phyloP scores from a whole-genome alignment of 148 eudicot species.

The Rhododendron williamsianum region DNA sequence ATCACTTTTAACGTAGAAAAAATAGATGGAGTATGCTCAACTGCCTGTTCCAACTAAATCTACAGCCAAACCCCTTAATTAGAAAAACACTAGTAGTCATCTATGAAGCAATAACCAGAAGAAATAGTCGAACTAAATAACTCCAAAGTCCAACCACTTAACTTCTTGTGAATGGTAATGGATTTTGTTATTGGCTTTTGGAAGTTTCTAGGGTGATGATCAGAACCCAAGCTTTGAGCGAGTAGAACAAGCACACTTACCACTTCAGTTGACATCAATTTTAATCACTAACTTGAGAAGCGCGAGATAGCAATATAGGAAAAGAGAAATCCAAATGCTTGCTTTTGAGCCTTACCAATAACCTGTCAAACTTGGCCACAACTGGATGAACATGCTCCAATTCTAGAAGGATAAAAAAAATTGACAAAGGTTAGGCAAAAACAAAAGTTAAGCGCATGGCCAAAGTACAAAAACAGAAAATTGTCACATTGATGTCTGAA shows the following conservation, averaged over 20 bases:
- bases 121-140: background rate
- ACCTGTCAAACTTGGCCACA: slow-evolving; percentile 61
- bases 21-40: background rate
- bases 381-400: slow-evolving; percentile 51
- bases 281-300: background rate
- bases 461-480: background rate
- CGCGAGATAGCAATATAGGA: background rate
- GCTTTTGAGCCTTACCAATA: slow-evolving; percentile 57
- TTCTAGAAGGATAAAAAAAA: slow-evolving; percentile 32
- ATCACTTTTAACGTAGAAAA: background rate
- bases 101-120: background rate
- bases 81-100: background rate
- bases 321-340: slow-evolving; percentile 4
- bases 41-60: background rate
- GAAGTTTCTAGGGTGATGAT: background rate
- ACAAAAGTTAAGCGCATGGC: background rate
- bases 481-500: background rate
- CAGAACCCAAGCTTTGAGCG: background rate
- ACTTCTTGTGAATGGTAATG: background rate
- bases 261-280: background rate
- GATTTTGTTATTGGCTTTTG: background rate
- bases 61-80: background rate
- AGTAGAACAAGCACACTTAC: background rate
- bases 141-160: background rate
- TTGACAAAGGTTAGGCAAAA: slow-evolving; percentile 21